Base-by-base conservation (phyloP, 2,329 filamentous ascomycete genomes). In the Knoxdaviesia proteae region DNA sequence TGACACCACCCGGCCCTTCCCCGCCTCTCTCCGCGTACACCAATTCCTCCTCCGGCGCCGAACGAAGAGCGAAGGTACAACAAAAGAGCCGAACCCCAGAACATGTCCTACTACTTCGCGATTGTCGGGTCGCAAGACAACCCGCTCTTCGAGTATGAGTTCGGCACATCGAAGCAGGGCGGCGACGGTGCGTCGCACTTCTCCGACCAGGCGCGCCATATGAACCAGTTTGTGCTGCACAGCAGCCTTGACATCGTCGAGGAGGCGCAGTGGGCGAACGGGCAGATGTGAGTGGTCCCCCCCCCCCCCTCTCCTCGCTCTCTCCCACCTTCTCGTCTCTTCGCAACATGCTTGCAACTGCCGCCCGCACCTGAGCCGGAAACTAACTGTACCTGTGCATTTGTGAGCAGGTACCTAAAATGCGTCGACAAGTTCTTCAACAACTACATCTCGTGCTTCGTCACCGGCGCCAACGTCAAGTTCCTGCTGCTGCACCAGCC, bases 51-150 rank as follows among this genome's bases (percentile, higher is more conserved):
- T 20, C 20, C 34, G 34, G 11, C 34, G 11, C 11, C 34, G 8
- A 36, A 3, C 8, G 11, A 36, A 9, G 34, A 36, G 3, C 8
- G 34, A 36, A 36, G 34, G 3, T 9, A 36, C 11, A 36, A 3
- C 8, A 36, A 36, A 36, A 36, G 11, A 36, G 3, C 20, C 20
- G 20, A 20, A 20, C 20, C 20, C 20, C 8, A 45, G 49, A 67
- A 51, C 49, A 96, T 96, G 90, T 94, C 87, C 47, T 98, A 96
- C 70, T 94, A 94, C 67, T 96, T 98, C 63, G 83, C 83, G 56
- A 94, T 98, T 52, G 76, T 98, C 59, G 90, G 87, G 56, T 92
- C 86, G 29, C 83, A 84, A 53, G 90, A 98, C 66, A 92, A 88
- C 56, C 88, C 90, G 34, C 74, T 98, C 51, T 98, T 96, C 64